phyloP scores from a whole-genome alignment of 495 filamentous ascomycete genomes.

The Alectoria sarmentosa region DNA sequence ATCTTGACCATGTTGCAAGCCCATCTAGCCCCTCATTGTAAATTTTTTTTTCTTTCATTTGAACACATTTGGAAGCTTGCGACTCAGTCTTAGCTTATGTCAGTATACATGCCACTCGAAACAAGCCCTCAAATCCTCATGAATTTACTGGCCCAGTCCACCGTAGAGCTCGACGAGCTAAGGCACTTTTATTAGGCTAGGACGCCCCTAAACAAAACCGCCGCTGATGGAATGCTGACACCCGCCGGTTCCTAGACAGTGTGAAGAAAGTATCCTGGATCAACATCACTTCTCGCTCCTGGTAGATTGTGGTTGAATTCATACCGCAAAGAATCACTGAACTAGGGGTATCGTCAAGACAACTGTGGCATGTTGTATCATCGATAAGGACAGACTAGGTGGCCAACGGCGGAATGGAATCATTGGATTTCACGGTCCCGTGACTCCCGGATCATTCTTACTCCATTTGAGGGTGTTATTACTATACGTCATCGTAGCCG shows the following conservation, averaged over 20 bases:
- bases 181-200: not conserved
- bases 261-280: not conserved
- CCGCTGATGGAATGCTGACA: not conserved
- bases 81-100: not conserved
- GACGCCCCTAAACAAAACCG: not conserved
- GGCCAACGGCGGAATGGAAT: not conserved
- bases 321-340: not conserved
- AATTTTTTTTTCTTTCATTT: not conserved
- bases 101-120: not conserved
- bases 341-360: not conserved
- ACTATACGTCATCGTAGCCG: not conserved
- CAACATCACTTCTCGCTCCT: not conserved
- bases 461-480: not conserved
- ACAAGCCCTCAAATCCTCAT: not conserved
- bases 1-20: not conserved
- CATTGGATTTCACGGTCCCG: not conserved
- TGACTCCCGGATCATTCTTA: not conserved
- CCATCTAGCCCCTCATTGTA: not conserved
- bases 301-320: not conserved
- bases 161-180: not conserved
- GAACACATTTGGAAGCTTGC: not conserved
- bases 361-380: not conserved
- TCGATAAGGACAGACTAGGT: not conserved
- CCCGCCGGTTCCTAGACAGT: not conserved
- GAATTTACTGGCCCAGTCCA: not conserved